Base-by-base conservation (phyloP, 2,329 filamentous ascomycete species). In the Herpotrichia juniperi region DNA sequence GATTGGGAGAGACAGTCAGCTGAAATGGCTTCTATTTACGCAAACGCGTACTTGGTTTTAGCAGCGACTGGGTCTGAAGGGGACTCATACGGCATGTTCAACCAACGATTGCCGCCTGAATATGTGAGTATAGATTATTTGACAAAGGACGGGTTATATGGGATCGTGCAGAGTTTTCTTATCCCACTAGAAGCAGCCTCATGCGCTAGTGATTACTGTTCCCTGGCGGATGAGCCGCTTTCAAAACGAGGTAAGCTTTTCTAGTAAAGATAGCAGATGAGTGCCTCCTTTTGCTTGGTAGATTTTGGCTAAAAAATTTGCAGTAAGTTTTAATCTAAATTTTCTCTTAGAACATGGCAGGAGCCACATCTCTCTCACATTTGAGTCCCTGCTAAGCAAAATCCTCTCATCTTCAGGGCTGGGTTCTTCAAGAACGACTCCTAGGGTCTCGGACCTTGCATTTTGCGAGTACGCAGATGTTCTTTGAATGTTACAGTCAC, bases 1-100 rank as follows among this genome's bases (percentile, higher is more conserved):
- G 56, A 58, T 21, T 53, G 56, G 53, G 46, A 53, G 11, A 17
- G 31, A 46, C 48, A 58, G 40, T 56, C 56, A 19, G 35, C 52
- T 9, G 50, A 45, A 19, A 58, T 53, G 56, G 42, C 42, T n/a
- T 11, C 40, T 6, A 52, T 56, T n/a, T 58, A 58, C 43, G 22
- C 26, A 3, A 25, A 51, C 19, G 53, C 49, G 11, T 49, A 50
- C 16, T 19, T 58, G 12, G 46, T 34, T 22, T 43, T 56, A 11
- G 49, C 52, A 14, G 49, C 56, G 1, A 51, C 49, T 3, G 53
- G 40, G 11, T 42, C 52, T 2, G 14, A 25, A 17, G 12, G 42
- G 8, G 53, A 49, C 32, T 48, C 17, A 11, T 14, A 32, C 2
- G 37, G 45, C 9, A 39, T 51, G 8, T 42, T 55, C 25, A 31